Conservation (phyloP, 2,329 filamentous ascomycete genomes). For the Colletotrichum scovillei region DNA sequence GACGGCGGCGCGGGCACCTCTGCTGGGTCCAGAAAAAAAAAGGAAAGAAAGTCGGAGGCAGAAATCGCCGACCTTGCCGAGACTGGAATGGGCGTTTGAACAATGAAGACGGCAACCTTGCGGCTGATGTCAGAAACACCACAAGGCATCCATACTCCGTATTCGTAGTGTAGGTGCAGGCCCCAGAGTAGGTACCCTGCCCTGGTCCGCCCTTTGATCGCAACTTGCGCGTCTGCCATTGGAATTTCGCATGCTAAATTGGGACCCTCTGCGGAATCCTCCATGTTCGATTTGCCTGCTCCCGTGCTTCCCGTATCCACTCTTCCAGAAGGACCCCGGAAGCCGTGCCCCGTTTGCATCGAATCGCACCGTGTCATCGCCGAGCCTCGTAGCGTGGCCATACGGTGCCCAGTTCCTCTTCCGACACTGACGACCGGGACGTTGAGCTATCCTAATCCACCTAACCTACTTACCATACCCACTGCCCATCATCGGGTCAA, state of each 20-base stretch:
- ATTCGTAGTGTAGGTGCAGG: too few species aligned
- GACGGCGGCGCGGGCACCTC: not conserved
- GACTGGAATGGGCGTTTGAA: not conserved
- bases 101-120: constrained; percentile 11
- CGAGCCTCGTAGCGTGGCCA: constrained; percentile 18
- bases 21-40: not conserved
- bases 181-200: not conserved
- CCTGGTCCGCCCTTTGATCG: constrained; percentile 15
- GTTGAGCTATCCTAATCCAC: not conserved
- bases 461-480: constrained; percentile 7
- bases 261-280: constrained; percentile 28
- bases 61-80: constrained; percentile 22
- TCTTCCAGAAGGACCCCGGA: constrained; percentile 19
- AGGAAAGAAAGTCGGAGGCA: constrained; percentile 7
- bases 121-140: constrained; percentile 28
- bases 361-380: constrained; percentile 23
- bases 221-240: not conserved
- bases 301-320: constrained; percentile 20
- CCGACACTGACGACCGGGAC: not conserved
- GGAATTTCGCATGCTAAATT: constrained; percentile 23
- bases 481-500: constrained; percentile 10
- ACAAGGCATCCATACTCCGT: not conserved
- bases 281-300: constrained; percentile 28
- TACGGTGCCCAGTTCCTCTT: constrained; percentile 23
- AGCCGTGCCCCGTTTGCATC: not conserved